Percentiles rank a stretch among this genome's conserved stretches.
Evolutionary conservation across 2,329 filamentous ascomycete genomes (phyloP).

Genomic region (Zymoseptoria crescenta): DNA sequence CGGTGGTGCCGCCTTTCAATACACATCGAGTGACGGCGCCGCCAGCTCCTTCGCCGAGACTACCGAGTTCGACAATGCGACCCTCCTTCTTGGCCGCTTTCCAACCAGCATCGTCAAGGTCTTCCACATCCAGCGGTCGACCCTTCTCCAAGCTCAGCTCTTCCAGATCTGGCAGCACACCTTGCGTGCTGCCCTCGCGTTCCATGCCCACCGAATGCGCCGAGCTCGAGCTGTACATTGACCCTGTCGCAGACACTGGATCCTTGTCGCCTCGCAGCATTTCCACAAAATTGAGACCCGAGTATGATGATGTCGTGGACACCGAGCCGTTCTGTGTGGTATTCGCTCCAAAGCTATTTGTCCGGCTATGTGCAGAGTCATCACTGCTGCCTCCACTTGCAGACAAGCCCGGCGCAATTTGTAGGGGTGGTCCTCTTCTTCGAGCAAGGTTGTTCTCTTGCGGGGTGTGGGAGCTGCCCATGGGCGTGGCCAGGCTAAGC

Average conservation of each 20-base stretch:
- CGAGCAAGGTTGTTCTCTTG: constrained; percentile 46
- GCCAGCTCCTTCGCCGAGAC: constrained; percentile 87
- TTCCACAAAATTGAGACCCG: constrained; percentile 73
- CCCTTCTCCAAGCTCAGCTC: constrained; percentile 76
- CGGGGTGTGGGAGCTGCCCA: constrained; percentile 67
- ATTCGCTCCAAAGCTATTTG: constrained; percentile 77
- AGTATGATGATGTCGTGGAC: constrained; percentile 82
- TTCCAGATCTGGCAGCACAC: constrained; percentile 68
- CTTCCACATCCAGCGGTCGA: constrained; percentile 79
- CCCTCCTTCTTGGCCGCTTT: constrained; percentile 83
- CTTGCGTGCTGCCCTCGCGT: constrained; percentile 70
- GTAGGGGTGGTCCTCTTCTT: constrained; percentile 46
- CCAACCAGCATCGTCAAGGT: constrained; percentile 93
- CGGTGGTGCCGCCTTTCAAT: constrained; percentile 82
- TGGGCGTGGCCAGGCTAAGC: constrained; percentile 78
- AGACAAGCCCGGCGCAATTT: constrained; percentile 48
- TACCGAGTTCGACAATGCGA: constrained; percentile 79
- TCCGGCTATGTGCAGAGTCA: constrained; percentile 74
- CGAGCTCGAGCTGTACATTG: constrained; percentile 50
- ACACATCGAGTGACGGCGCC: constrained; percentile 89
- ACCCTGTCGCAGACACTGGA: constrained; percentile 80
- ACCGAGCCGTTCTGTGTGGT: constrained; percentile 66
- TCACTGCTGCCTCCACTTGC: constrained; percentile 62
- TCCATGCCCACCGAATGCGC: constrained; percentile 54
- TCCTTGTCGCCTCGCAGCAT: constrained; percentile 57